Conservation (phyloP, 2,329 filamentous ascomycete species). For the Metarhizium brunneum region DNA sequence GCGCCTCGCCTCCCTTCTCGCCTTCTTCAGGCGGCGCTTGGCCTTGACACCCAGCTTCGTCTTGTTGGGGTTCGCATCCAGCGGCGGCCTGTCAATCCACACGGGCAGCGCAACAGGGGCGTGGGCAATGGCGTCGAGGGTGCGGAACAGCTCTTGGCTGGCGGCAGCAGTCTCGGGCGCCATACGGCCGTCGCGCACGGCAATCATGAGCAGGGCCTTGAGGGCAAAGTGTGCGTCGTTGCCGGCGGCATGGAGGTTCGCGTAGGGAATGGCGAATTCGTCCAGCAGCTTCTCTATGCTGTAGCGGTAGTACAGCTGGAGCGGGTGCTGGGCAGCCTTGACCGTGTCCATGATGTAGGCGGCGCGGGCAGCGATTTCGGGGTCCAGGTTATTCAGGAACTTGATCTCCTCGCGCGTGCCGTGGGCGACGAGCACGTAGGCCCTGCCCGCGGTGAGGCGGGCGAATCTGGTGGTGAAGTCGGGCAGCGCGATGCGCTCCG, state of each 20-base stretch:
- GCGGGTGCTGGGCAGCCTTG: constrained; percentile 16
- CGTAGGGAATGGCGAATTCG: constrained; percentile 9
- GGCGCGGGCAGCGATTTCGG: constrained; percentile 1
- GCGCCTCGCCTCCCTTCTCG: background rate
- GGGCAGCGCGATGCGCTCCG: constrained; percentile 1
- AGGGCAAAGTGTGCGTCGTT: constrained; percentile 20
- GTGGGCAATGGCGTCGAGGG: background rate
- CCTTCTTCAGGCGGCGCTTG: background rate
- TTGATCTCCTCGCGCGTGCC: constrained; percentile 8
- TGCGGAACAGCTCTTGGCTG: background rate
- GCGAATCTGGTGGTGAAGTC: constrained; percentile 4
- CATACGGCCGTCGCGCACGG: constrained; percentile 2
- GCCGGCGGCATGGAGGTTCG: constrained; percentile 10
- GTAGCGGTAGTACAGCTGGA: constrained; percentile 15
- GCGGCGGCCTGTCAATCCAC: background rate
- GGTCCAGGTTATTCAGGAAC: constrained; percentile 10
- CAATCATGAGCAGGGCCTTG: constrained; percentile 11
- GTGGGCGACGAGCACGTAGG: constrained; percentile 11
- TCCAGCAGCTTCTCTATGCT: constrained; percentile 15
- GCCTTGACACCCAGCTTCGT: background rate
- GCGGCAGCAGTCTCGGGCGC: background rate
- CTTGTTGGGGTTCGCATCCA: background rate
- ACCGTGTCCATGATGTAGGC: constrained; percentile 17
- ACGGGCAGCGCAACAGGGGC: background rate
- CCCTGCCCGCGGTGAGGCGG: constrained; percentile 3